These are phyloP conservation scores for Smallanthus sonchifolius DNA, from an alignment of 129 eudicot genomes.

Conservation along the genomic window DNA sequence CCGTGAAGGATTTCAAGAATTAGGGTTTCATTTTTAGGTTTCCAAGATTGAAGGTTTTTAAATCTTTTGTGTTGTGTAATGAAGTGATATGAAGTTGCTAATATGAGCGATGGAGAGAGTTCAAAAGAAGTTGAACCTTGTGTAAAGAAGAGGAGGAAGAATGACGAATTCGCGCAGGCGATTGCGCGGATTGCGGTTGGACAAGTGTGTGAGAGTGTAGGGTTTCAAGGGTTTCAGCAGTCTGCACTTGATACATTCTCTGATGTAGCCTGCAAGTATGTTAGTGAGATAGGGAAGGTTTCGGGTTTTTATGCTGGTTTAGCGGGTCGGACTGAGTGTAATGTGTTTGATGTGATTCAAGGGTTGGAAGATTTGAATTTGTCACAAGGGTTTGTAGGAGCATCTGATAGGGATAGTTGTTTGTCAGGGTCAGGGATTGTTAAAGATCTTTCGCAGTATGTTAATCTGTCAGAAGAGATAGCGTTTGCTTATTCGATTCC, in stretches of 20 bases:
- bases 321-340: conserved; percentile 68
- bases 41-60: neutral
- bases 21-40: conserved; percentile 24
- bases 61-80: conserved; percentile 1
- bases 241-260: conserved; percentile 68
- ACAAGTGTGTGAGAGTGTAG: conserved; percentile 74
- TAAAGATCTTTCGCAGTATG: conserved; percentile 51
- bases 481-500: conserved; percentile 67
- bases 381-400: conserved; percentile 69
- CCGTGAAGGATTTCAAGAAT: neutral
- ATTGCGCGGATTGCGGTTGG: conserved; percentile 70
- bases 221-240: conserved; percentile 81
- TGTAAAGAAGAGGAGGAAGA: conserved; percentile 28
- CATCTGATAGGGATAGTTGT: conserved; percentile 60
- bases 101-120: conserved; percentile 87
- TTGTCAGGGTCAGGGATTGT: conserved; percentile 51
- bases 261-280: conserved; percentile 60
- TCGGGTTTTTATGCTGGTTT: conserved; percentile 47
- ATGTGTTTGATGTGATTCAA: conserved; percentile 69
- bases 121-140: conserved; percentile 30
- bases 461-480: conserved; percentile 52
- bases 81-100: conserved; percentile 70
- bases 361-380: conserved; percentile 79
- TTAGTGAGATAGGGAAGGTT: conserved; percentile 56
- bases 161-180: conserved; percentile 55